Evolutionary conservation across 163 green algal genomes (phyloP).

Genomic region (Coccomyxa subellipsoidea): DNA sequence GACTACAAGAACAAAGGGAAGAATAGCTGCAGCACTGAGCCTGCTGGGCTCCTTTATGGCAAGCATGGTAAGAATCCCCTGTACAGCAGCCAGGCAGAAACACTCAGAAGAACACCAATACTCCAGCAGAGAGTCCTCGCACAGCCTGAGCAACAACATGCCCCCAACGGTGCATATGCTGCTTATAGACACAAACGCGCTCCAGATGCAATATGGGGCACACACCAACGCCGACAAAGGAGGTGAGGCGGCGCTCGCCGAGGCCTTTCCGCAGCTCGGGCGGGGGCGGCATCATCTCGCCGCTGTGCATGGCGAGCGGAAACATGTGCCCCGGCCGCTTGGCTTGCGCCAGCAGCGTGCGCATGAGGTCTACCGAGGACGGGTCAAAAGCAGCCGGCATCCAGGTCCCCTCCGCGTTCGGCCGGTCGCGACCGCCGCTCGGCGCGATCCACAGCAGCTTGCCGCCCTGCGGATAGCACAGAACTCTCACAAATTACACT

Average conservation of each 20-base stretch:
- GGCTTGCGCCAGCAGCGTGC: constrained; percentile 67
- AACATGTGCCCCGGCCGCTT: constrained; percentile 74
- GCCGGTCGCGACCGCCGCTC: constrained; percentile 86
- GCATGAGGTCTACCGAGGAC: constrained; percentile 88
- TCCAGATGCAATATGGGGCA: not conserved
- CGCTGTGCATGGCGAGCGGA: constrained; percentile 85
- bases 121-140: no score
- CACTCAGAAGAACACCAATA: no score
- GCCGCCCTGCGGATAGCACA: constrained; percentile 58
- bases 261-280: constrained; percentile 61
- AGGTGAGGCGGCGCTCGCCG: constrained; percentile 55
- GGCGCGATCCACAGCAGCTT: constrained; percentile 95
- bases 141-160: no score
- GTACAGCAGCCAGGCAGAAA: no score
- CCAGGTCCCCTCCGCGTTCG: constrained; percentile 48
- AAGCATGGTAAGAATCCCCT: no score
- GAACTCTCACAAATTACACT: not conserved
- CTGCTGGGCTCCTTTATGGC: no score
- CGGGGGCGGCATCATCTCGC: constrained; percentile 86
- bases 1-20: no score
- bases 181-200: no score
- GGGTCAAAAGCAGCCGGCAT: constrained; percentile 80
- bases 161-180: no score
- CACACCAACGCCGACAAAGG: constrained; percentile 23
- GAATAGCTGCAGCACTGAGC: no score